Base-by-base conservation (phyloP, 768 basidiomycete species). In the Mycena filopes region DNA sequence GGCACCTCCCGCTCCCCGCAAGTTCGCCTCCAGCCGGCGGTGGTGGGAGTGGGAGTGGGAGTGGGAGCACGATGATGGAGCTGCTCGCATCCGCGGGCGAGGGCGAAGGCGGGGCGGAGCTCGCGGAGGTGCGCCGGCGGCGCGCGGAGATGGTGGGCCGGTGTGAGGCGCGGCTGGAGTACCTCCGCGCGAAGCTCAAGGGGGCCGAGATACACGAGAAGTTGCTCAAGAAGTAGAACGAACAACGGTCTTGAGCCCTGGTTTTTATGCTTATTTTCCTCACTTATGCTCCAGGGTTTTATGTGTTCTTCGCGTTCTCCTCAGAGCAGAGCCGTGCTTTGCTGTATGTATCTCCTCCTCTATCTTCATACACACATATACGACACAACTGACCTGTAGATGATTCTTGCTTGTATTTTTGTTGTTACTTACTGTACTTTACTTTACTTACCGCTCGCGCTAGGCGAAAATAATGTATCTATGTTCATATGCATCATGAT, bases 141-240 rank as follows among this genome's bases (percentile, higher is more conserved):
- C 83, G 87, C 43, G 83, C 83, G 28, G 91, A 92, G 66, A 86
- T 94, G 51, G 84, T 85, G 28, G 82, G 78, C 60, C 84, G 93
- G 54, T 95, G 92, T 75, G 86, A 87, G 55, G 82, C 85, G 28
- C 87, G 92, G 51, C 74, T 94, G 60, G 91, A 93, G 68, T 95
- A 89, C 72, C 81, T 95, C 31, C 83, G 86, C 46, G 93, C 91
- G 33, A 88, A 86, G 71, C 79, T 94, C 73, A 93, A 89, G 76
- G 88, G 88, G 20, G 91, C 92, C 7, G 90, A 94, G 79, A 75
- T 95, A 15, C 83, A 79, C 59, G 85, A 86, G 70, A 81, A 78
- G 66, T 75, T 86, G 29, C 63, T 82, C 60, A 76, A 77, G 67
- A 81, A 78, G 66, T 82, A 66, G 68, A n/a, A 36, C 15, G 10